Evolutionary conservation across 2,329 filamentous ascomycete genomes (phyloP), one percentile per base, ranked within the genome.

Genomic region (Thelonectria blattea): DNA sequence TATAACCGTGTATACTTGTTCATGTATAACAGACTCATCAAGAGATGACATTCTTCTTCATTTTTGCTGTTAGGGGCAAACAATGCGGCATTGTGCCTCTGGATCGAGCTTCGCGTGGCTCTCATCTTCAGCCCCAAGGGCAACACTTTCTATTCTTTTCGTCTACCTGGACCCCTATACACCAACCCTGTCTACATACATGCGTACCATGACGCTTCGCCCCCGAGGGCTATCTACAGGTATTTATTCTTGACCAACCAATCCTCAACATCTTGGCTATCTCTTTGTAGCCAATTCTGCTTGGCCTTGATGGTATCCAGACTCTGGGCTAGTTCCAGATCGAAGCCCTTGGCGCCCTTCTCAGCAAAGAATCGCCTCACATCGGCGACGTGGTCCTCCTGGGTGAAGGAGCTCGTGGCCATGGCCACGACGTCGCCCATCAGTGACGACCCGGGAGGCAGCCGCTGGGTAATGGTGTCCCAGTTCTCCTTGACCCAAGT

Each of bases 261-360:
- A 42, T 72, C 64, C 58, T 71, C 66, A 55, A 97, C 91, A 76
- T 96, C 92, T 27, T 86, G 83, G 45, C 83, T 81, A 76, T 97
- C 93, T 30, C 68, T 60, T 1, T 62, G 56, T 14, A 61, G 88
- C 85, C 69, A 89, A 84, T 65, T 70, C 62, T 71, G 69, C 86
- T 97, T 98, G 56, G 93, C 93, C 62, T 86, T 86, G 71, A 97
- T 90, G 4, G 88, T 84, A 75, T 98, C 94, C 68, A 90, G 84
- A 75, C 90, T 94, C 81, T 98, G 94, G n/a, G 92, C 92, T 59
- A 98, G 81, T 50, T 91, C 88, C 74, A 93, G 89, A 72, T 96
- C 92, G 72, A 92, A 98, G 45, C 92, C 86, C 76, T 83, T 96
- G 62, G 90, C 96, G 74, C 91, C 92, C 81, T 91, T 92, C 65